Evolutionary conservation across 306 rosid species (phyloP), one percentile per base, ranked within the genome.

Genomic region (Cucumis melo): DNA sequence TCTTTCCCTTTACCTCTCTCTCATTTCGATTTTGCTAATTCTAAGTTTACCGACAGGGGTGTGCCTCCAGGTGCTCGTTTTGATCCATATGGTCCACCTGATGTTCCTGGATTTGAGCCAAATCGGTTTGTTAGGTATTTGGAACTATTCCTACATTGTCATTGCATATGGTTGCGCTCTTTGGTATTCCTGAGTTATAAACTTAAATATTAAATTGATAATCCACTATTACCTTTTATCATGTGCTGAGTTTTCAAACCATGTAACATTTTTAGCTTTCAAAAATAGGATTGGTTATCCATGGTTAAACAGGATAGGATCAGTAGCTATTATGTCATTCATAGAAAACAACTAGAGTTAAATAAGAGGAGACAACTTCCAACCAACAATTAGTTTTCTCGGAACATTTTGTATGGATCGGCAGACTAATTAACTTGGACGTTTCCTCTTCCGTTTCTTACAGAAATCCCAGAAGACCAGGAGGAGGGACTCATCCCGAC

Each of bases 51-150:
- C 56, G 80, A 85, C 84, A 90, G 97, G 81, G 92, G 87, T 61
- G 86, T 87, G 48, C 98, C 96, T 55, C 96, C 94, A 0, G 95
- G 96, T 81, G 91, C 91, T 83, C 91, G 95, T 79, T 91, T 88
- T 81, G 98, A 93, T 91, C 96, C 95, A 9, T 83, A 76, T 77
- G 98, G 96, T 36, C 98, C 96, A 48, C 92, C 98, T 63, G 94
- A 86, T 53, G 74, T 89, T 76, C 96, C 96, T 77, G 96, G 94
- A 51, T 93, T 91, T 83, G 98, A 89, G 80, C 93, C 95, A 13
- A 76, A 82, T 84, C 83, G 90, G 41, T 91, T 89, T 84, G 70
- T 84, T 36, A 89, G 95, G 96, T 92, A 84, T 5, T 73, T 21
- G 57, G 57, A 65, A 32, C 1, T 75, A 7, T 77, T 7, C 56